These are phyloP conservation scores for Trichosporon sp. DNA, from an alignment of 1,284 basidiomycete genomes.

Conservation along the genomic window DNA sequence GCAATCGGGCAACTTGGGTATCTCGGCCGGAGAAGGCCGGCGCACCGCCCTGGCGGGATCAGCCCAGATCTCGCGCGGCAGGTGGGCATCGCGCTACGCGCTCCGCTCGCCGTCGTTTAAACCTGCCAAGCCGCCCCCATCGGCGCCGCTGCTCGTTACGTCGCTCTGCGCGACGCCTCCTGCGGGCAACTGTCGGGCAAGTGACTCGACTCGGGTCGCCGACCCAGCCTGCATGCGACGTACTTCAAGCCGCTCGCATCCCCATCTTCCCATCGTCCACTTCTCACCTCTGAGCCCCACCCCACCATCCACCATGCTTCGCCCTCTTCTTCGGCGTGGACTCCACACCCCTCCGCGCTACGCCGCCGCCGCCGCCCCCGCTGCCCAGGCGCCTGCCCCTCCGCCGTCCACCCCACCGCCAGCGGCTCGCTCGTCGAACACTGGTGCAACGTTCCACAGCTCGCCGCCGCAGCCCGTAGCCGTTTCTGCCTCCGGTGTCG, in stretches of 20 bases:
- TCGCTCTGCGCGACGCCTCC: background rate
- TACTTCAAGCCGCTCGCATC: background rate
- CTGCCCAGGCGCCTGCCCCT: background rate
- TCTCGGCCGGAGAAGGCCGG: background rate
- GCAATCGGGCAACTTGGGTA: background rate
- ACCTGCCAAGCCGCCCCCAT: background rate
- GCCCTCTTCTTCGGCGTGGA: background rate
- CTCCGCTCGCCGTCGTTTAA: background rate
- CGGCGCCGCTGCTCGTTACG: background rate
- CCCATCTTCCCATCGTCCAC: background rate
- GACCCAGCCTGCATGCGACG: background rate
- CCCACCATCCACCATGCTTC: background rate
- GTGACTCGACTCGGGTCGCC: background rate
- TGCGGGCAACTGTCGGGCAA: background rate
- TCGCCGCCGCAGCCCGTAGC: conserved; percentile 14
- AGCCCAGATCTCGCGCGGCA: background rate
- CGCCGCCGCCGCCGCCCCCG: background rate
- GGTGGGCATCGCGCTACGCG: background rate
- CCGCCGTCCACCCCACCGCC: background rate
- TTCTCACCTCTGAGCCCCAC: background rate
- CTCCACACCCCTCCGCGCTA: background rate
- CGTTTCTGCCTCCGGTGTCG: conserved; percentile 17
- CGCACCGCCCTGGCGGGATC: background rate
- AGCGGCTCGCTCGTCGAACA: background rate
- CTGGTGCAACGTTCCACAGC: conserved; percentile 7